Evolutionary conservation across 225 moss, liverwort and hornwort species (phyloP).

Genomic region (Marchantia paleacea): DNA sequence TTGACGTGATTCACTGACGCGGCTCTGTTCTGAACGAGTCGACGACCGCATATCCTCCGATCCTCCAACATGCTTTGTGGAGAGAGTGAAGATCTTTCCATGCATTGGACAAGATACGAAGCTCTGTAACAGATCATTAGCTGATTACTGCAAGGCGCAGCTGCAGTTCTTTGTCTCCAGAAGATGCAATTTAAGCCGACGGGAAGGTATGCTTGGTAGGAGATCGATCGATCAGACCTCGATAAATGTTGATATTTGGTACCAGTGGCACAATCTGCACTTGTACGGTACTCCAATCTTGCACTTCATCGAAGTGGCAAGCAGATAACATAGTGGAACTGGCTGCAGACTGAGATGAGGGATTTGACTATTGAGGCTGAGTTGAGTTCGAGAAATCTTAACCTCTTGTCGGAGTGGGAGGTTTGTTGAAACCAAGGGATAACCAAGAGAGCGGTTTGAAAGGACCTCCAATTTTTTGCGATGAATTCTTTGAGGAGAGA

Average conservation of each 20-base stretch:
- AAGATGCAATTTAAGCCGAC: not conserved
- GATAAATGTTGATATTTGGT: not conserved
- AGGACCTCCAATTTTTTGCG: not conserved
- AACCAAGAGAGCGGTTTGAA: constrained; percentile 36
- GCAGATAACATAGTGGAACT: not conserved
- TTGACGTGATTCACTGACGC: not conserved
- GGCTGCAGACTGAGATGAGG: not conserved
- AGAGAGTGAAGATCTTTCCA: not conserved
- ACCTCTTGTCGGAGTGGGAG: constrained; percentile 42
- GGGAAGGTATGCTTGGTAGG: not conserved
- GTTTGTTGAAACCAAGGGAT: constrained; percentile 33
- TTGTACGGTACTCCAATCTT: not conserved
- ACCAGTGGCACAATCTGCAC: not conserved
- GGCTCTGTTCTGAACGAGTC: not conserved
- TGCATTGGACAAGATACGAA: not conserved
- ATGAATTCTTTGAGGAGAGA: not conserved
- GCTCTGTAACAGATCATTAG: too few species aligned
- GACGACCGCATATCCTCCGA: not conserved
- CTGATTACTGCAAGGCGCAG: not conserved
- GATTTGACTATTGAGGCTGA: not conserved
- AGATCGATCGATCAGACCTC: not conserved
- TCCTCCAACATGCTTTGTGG: not conserved
- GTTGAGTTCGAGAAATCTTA: not conserved
- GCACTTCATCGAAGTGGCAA: not conserved
- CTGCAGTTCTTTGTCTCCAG: not conserved